Base-by-base conservation (phyloP, 345 rosid species). In the Melaleuca quinquenervia region DNA sequence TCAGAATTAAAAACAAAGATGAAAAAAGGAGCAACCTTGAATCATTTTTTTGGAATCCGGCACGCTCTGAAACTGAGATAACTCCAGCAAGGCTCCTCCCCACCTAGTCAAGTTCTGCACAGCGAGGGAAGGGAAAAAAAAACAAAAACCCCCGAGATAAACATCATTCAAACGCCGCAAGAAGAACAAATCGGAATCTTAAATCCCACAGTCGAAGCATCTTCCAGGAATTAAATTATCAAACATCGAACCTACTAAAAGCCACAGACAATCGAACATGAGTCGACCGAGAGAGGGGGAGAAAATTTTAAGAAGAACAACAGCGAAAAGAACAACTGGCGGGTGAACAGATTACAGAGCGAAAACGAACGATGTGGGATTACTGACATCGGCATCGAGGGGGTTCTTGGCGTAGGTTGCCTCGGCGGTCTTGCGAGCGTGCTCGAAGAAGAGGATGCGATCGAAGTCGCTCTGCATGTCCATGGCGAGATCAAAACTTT, bases 11-110 rank as follows among this genome's bases (percentile, higher is more conserved):
- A 45, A 64, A 24, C 48, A 64, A 45, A 36, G 41, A 84, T 8
- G 15, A 41, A 60, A 27, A 45, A 36, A 62, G 22, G 32, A 8
- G 18, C 50, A n/a, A 95, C 99, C 99, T 92, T 88, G 90, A 85
- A 97, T 91, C 95, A 93, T 92, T 89, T 90, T 91, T 90, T 95
- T 96, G 5, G 98, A 87, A 86, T 96, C 98, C 14, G 90, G 48
- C 84, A 89, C 70, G 54, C 62, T 90, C 87, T 94, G 98, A 91
- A 95, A 96, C 94, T 95, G 99, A 84, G 98, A 93, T 92, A 96
- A 84, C 91, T 97, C 99, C 86, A 97, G 82, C 86, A 97, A 84
- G 86, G 95, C 90, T 55, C 98, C 97, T 78, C 93, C 98, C 99
- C 99, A 97, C 87, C 93, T 93, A 36, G 95, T 93, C 85, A 97